These are phyloP conservation scores for Aphelidium insulamus DNA, from an alignment of 371 early-diverging fungal species.

Conservation along the genomic window DNA sequence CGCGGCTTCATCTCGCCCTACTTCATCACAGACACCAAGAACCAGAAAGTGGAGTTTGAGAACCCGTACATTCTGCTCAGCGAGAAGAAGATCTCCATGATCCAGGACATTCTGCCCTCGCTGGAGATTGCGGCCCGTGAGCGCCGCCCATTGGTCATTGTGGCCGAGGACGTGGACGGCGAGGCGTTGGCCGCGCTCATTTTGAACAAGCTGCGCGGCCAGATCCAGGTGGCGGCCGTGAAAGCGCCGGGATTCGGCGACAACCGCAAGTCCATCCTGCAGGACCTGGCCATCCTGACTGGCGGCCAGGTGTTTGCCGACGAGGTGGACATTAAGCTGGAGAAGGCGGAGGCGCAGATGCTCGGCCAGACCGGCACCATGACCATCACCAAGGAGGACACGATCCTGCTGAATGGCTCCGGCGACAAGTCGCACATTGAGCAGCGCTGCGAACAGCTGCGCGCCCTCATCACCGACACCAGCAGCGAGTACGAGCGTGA, in stretches of 20 bases:
- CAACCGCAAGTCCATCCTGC: slow-evolving; percentile 92
- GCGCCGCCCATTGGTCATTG: slow-evolving; percentile 85
- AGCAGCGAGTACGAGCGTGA: slow-evolving; percentile 91
- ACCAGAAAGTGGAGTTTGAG: slow-evolving; percentile 94
- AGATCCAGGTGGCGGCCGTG: slow-evolving; percentile 83
- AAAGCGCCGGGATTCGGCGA: slow-evolving; percentile 98
- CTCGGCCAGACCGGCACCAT: slow-evolving; percentile 69
- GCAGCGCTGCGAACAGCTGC: slow-evolving; percentile 89
- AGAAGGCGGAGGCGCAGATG: slow-evolving; percentile 70
- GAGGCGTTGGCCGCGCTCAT: slow-evolving; percentile 96
- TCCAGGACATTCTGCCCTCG: slow-evolving; percentile 86
- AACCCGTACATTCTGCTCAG: slow-evolving; percentile 86
- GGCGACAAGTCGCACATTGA: slow-evolving; percentile 65
- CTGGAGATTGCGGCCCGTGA: slow-evolving; percentile 79
- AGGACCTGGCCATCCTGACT: slow-evolving; percentile 86
- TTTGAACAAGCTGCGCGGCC: slow-evolving; percentile 94
- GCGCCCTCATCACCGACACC: slow-evolving; percentile 57
- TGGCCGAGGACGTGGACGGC: slow-evolving; percentile 94
- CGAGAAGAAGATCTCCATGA: slow-evolving; percentile 85
- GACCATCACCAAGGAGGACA: slow-evolving; percentile 93
- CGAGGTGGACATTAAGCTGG: slow-evolving; percentile 84
- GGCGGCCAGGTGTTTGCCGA: slow-evolving; percentile 84
- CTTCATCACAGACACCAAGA: slow-evolving; percentile 92
- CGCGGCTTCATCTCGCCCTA: slow-evolving; percentile 96
- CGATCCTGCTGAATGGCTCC: slow-evolving; percentile 82